Conservation (phyloP, 2,329 filamentous ascomycete species). For the Fusarium xyrophilum region DNA sequence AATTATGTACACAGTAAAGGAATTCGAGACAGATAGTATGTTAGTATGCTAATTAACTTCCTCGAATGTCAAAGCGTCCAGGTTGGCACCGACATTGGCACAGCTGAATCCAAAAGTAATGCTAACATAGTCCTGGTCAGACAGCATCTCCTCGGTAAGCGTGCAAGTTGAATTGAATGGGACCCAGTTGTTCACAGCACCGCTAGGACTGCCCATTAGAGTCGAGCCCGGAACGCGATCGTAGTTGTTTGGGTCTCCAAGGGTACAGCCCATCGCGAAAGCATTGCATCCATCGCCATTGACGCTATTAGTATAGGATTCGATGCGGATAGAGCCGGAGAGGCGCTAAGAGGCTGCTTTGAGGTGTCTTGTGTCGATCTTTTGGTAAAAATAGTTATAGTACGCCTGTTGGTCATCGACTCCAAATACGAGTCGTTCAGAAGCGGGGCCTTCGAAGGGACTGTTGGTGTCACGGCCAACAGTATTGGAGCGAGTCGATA, state of each 20-base stretch:
- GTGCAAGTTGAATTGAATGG: background rate
- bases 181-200: background rate
- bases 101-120: background rate
- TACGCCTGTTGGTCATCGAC: background rate
- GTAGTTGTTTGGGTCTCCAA: background rate
- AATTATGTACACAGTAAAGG: background rate
- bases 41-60: background rate
- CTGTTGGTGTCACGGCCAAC: rapidly evolving
- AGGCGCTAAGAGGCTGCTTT: background rate
- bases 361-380: background rate
- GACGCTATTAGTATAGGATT: background rate
- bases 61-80: background rate
- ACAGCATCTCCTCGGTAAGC: background rate
- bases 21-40: background rate
- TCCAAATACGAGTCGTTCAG: background rate
- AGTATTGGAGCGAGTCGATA: background rate
- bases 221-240: background rate
- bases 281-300: background rate
- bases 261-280: background rate
- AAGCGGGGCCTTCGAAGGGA: background rate
- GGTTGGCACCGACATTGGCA: background rate
- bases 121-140: background rate
- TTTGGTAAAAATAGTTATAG: background rate
- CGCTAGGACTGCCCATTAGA: background rate
- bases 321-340: background rate